Percentiles rank a stretch among this genome's conserved stretches.
Conservation (phyloP, 331 rosid species). For the Quercus lobata region DNA sequence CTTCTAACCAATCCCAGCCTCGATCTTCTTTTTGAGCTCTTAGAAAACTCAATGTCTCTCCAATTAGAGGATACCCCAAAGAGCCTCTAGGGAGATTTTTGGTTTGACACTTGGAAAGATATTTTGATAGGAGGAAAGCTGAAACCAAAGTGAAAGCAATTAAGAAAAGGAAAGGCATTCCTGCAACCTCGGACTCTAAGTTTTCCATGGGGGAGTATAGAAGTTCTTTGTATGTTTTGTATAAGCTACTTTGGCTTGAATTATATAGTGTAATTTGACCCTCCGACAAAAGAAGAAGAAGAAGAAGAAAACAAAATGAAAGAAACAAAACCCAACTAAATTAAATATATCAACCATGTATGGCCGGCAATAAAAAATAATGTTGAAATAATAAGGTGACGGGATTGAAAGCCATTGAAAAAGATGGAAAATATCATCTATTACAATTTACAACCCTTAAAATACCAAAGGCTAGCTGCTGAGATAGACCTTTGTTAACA, state of each 20-base stretch:
- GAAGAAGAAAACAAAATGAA: not conserved
- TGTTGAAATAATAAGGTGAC: too few species aligned
- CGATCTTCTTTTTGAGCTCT: constrained; percentile 34
- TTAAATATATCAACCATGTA: too few species aligned
- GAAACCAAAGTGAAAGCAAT: constrained; percentile 26
- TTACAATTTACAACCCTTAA: too few species aligned
- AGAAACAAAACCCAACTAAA: too few species aligned
- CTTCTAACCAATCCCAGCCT: constrained; percentile 43
- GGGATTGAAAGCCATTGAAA: not conserved
- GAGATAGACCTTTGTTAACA: too few species aligned
- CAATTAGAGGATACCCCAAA: constrained; percentile 39
- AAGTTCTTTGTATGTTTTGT: not conserved
- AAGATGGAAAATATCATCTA: not conserved
- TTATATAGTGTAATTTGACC: not conserved
- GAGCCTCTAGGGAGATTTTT: constrained; percentile 53
- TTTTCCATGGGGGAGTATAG: not conserved
- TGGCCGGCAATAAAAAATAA: too few species aligned
- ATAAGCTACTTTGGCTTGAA: not conserved
- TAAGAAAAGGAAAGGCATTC: constrained; percentile 20
- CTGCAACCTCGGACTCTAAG: too few species aligned
- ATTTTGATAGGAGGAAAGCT: constrained; percentile 27
- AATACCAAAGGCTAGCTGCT: not conserved
- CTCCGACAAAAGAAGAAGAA: not conserved
- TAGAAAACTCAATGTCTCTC: constrained; percentile 46
- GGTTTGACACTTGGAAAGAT: constrained; percentile 21